These are phyloP conservation scores for Teratosphaeria zuluensis DNA, from an alignment of 2,329 filamentous ascomycete genomes.

Conservation along the genomic window DNA sequence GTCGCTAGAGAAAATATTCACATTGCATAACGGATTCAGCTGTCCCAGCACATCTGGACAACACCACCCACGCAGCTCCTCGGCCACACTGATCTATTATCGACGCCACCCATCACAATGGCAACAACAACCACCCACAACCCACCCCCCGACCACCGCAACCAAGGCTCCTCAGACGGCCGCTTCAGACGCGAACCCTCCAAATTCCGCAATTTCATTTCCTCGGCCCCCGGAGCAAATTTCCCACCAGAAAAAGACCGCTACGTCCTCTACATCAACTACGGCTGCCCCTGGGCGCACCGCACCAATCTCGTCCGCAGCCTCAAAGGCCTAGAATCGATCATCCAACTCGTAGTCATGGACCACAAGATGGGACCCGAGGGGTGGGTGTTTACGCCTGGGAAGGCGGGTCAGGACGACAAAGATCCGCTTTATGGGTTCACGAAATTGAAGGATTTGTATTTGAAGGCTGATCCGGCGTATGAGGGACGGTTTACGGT, in stretches of 20 bases:
- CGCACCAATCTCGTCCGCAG: slow-evolving; percentile 38
- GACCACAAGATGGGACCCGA: slow-evolving; percentile 30
- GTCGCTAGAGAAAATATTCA: too few relatives aligned
- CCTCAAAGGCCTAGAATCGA: slow-evolving; percentile 42
- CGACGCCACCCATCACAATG: neutral
- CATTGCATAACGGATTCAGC: too few relatives aligned
- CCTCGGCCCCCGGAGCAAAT: slow-evolving; percentile 38
- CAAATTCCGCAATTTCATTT: slow-evolving; percentile 48
- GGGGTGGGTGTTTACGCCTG: slow-evolving; percentile 64
- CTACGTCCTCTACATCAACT: slow-evolving; percentile 52
- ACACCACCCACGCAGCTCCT: neutral
- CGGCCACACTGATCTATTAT: neutral
- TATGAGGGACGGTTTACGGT: slow-evolving; percentile 72
- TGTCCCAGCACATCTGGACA: too few relatives aligned
- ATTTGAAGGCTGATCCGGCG: slow-evolving; percentile 57
- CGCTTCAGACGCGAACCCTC: slow-evolving; percentile 45
- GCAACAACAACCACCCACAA: neutral
- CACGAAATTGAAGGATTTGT: slow-evolving; percentile 61
- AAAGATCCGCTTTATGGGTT: slow-evolving; percentile 57
- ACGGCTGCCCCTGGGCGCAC: slow-evolving; percentile 55
- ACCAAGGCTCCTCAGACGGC: slow-evolving; percentile 34
- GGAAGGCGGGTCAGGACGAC: slow-evolving; percentile 42
- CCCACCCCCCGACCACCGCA: neutral
- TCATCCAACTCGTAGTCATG: slow-evolving; percentile 40
- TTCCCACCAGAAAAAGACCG: slow-evolving; percentile 52